Conservation (phyloP, 768 basidiomycete species). For the Lactarius tabidus region DNA sequence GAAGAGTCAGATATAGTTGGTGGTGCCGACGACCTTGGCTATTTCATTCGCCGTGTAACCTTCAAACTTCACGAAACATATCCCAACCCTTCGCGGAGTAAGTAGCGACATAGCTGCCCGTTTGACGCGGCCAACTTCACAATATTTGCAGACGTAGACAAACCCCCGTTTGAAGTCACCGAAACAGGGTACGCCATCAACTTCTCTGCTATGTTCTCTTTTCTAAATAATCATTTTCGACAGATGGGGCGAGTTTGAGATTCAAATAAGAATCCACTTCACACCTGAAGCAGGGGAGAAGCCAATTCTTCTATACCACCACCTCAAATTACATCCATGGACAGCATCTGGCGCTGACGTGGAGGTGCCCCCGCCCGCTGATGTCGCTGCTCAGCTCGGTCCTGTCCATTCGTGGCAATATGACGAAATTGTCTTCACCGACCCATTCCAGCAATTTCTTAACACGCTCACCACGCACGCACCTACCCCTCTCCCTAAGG, state of each 20-base stretch:
- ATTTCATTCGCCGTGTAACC: constrained; percentile 93
- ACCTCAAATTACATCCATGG: constrained; percentile 95
- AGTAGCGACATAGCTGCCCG: constrained; percentile 31
- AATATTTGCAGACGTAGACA: constrained; percentile 67
- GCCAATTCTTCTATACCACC: constrained; percentile 80
- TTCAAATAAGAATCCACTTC: constrained; percentile 89
- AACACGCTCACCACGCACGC: constrained; percentile 75
- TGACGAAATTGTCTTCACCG: constrained; percentile 95
- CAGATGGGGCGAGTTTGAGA: constrained; percentile 98
- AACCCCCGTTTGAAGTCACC: constrained; percentile 89
- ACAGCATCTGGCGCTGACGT: constrained; percentile 57
- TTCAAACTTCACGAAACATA: constrained; percentile 99
- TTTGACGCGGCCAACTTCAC: not conserved
- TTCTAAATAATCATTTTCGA: not conserved
- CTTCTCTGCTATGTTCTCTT: not conserved
- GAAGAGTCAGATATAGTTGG: constrained; percentile 75
- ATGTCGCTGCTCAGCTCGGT: constrained; percentile 59
- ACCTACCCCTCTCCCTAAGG: constrained; percentile 74
- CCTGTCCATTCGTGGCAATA: constrained; percentile 98
- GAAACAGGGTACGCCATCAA: constrained; percentile 76
- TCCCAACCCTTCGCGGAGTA: constrained; percentile 84
- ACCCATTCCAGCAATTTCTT: constrained; percentile 86
- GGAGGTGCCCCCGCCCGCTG: constrained; percentile 63
- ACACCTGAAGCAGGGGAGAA: constrained; percentile 89
- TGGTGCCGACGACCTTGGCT: constrained; percentile 83